phyloP scores from a whole-genome alignment of 352 stramenopile genomes.

The Phytophthora aleatoria region DNA sequence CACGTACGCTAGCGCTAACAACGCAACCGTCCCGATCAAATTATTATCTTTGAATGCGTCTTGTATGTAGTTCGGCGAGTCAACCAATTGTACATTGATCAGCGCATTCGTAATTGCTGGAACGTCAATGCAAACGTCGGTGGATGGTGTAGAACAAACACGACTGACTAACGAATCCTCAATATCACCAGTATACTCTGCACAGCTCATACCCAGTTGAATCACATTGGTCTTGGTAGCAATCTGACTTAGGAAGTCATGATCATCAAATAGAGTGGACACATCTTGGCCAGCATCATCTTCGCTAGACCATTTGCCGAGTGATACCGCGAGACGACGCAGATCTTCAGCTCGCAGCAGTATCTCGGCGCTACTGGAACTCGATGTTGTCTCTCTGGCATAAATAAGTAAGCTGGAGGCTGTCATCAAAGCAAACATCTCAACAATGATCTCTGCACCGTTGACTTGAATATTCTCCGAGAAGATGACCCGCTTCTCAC shows the following conservation, averaged over 20 bases:
- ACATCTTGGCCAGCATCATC: constrained; percentile 10
- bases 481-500: constrained; percentile 24
- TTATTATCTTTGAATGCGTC: constrained; percentile 32
- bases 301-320: constrained; percentile 6
- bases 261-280: constrained; percentile 33
- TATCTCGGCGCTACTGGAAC: constrained; percentile 13
- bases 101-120: constrained; percentile 3
- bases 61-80: constrained; percentile 23
- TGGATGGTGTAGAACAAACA: neutral
- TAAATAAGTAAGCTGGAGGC: constrained; percentile 32
- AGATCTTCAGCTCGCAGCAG: constrained; percentile 29
- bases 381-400: constrained; percentile 4
- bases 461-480: constrained; percentile 21
- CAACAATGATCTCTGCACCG: constrained; percentile 17
- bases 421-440: constrained; percentile 28
- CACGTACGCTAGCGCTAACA: constrained; percentile 53
- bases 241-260: constrained; percentile 37
- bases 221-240: constrained; percentile 42
- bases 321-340: constrained; percentile 19
- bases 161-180: neutral
- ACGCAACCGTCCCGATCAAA: constrained; percentile 38
- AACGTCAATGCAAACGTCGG: constrained; percentile 6
- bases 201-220: constrained; percentile 28
- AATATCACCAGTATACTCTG: neutral
- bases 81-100: constrained; percentile 8